Evolutionary conservation across 2,329 filamentous ascomycete species (phyloP).

Genomic region (Pseudofabraea citricarpa): DNA sequence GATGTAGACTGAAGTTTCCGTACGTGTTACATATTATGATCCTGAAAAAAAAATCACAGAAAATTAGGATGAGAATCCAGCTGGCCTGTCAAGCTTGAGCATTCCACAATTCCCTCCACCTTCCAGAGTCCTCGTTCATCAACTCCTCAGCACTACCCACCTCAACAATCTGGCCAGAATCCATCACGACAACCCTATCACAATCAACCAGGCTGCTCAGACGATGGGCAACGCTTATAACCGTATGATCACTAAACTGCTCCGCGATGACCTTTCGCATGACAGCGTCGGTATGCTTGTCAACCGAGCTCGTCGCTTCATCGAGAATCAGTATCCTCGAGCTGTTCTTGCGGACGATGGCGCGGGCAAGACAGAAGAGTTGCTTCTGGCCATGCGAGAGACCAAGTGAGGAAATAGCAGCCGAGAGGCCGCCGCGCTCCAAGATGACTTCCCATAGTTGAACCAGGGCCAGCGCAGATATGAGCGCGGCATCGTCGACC

Average conservation of each 20-base stretch:
- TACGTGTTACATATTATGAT: too few species aligned
- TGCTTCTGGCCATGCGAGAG: background rate
- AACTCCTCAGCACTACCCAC: constrained; percentile 4
- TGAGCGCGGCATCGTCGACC: too few species aligned
- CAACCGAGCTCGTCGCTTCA: background rate
- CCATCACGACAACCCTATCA: constrained; percentile 45
- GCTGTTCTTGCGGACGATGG: background rate
- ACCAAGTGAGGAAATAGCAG: background rate
- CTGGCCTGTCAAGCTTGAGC: too few species aligned
- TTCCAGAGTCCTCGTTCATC: background rate
- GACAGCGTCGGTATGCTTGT: constrained; percentile 46
- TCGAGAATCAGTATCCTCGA: background rate
- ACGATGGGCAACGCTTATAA: constrained; percentile 35
- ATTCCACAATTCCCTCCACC: background rate
- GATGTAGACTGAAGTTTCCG: too few species aligned
- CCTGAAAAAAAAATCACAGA: too few species aligned
- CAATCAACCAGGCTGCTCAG: constrained; percentile 42
- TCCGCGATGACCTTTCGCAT: constrained; percentile 50
- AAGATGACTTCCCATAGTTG: background rate
- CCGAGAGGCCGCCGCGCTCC: background rate
- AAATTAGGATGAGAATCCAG: too few species aligned
- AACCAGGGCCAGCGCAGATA: background rate
- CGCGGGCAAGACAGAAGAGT: background rate
- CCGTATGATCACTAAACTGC: constrained; percentile 49
- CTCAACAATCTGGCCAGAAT: constrained; percentile 27